phyloP scores from a whole-genome alignment of 2,329 filamentous ascomycete genomes.

The Sporothrix luriei region DNA sequence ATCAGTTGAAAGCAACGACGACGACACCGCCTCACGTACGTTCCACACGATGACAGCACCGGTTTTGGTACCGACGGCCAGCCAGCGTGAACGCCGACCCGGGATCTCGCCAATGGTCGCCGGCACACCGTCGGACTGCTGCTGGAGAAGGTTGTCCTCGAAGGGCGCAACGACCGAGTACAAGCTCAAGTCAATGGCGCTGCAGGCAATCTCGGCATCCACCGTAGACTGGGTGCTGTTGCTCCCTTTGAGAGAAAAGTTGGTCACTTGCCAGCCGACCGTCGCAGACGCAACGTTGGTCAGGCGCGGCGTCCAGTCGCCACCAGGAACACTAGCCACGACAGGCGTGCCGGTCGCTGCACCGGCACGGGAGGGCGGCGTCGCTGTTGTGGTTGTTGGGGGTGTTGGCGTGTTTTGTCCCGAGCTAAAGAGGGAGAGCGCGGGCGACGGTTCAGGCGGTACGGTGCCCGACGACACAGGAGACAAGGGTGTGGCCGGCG shows the following conservation, averaged over 20 bases:
- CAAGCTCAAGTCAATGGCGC: constrained; percentile 72
- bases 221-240: constrained; percentile 39
- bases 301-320: constrained; percentile 25
- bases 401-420: constrained; percentile 11
- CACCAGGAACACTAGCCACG: not conserved
- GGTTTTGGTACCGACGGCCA: constrained; percentile 77
- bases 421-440: constrained; percentile 12
- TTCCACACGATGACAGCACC: constrained; percentile 86
- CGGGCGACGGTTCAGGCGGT: not conserved
- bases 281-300: constrained; percentile 41
- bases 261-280: constrained; percentile 69
- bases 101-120: constrained; percentile 66
- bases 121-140: constrained; percentile 55
- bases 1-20: not conserved
- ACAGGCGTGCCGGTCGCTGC: no score
- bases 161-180: constrained; percentile 69
- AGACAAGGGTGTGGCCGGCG: not conserved
- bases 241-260: constrained; percentile 63
- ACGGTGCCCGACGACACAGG: not conserved
- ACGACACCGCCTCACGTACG: constrained; percentile 63
- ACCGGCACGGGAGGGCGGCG: not conserved
- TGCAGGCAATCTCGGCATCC: constrained; percentile 66
- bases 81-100: constrained; percentile 77
- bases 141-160: constrained; percentile 71
- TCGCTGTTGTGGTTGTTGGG: not conserved